Evolutionary conservation across 306 rosid genomes (phyloP).

Genomic region (Cucumis cinereus): DNA sequence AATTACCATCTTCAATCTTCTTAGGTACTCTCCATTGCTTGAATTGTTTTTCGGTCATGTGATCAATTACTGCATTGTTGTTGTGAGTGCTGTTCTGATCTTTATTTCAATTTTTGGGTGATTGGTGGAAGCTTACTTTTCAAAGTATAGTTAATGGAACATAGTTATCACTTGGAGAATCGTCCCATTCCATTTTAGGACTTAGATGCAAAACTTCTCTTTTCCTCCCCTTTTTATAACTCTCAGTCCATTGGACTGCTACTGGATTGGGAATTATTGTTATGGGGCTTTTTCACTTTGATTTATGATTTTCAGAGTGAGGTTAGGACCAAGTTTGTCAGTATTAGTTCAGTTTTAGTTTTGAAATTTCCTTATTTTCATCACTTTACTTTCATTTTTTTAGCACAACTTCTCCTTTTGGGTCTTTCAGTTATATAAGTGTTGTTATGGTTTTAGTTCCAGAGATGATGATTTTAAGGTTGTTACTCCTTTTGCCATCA

Average conservation of each 20-base stretch:
- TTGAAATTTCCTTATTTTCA: neutral
- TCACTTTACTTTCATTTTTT: neutral
- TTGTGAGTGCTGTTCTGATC: neutral
- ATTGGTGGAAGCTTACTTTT: neutral
- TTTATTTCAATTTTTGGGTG: neutral
- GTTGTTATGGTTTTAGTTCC: neutral
- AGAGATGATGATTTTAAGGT: neutral
- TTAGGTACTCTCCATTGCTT: neutral
- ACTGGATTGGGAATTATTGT: neutral
- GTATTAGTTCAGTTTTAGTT: neutral
- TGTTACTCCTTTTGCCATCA: neutral
- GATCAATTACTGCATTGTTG: slow-evolving; percentile 5
- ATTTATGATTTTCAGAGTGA: neutral
- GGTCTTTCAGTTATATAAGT: neutral
- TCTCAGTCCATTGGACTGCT: neutral
- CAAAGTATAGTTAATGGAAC: neutral
- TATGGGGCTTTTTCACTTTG: neutral
- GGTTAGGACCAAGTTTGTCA: neutral
- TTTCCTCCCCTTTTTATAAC: neutral
- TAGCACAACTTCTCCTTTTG: neutral
- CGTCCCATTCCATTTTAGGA: neutral
- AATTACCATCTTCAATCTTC: neutral
- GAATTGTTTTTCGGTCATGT: neutral
- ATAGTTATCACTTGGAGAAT: neutral
- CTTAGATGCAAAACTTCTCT: neutral